These are phyloP conservation scores for Rhytidiadelphus loreus DNA, from an alignment of 225 moss, liverwort and hornwort genomes.

Conservation along the genomic window DNA sequence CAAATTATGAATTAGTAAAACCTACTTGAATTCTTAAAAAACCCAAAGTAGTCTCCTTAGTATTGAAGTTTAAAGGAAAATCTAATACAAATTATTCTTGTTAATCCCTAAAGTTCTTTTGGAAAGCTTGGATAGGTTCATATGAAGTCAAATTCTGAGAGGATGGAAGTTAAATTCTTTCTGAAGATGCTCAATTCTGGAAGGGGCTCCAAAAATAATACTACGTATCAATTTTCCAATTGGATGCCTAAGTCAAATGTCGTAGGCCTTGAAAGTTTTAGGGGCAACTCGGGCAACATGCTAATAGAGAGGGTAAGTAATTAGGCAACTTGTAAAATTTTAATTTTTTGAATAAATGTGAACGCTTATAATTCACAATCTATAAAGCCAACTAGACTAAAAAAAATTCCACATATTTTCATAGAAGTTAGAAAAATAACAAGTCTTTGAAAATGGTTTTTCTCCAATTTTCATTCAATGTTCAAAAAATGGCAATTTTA, in stretches of 20 bases:
- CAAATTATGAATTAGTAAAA: too few relatives aligned
- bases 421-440: too few relatives aligned
- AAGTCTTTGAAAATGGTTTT: too few relatives aligned
- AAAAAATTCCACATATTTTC: too few relatives aligned
- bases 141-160: background rate
- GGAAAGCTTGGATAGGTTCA: rapidly evolving
- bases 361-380: too few relatives aligned
- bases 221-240: background rate
- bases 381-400: too few relatives aligned
- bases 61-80: background rate
- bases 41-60: rapidly evolving
- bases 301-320: background rate
- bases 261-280: background rate
- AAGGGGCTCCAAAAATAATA: background rate
- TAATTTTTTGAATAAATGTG: too few relatives aligned
- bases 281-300: rapidly evolving
- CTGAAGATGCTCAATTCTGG: rapidly evolving
- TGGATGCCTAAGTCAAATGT: background rate
- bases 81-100: background rate
- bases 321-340: too few relatives aligned
- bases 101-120: background rate
- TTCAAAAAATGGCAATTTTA: too few relatives aligned
- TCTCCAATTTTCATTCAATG: too few relatives aligned
- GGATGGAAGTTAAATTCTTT: too few relatives aligned
- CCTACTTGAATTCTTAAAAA: too few relatives aligned